These are phyloP conservation scores for Lentinula lateritia DNA, from an alignment of 768 basidiomycete species.

Conservation along the genomic window DNA sequence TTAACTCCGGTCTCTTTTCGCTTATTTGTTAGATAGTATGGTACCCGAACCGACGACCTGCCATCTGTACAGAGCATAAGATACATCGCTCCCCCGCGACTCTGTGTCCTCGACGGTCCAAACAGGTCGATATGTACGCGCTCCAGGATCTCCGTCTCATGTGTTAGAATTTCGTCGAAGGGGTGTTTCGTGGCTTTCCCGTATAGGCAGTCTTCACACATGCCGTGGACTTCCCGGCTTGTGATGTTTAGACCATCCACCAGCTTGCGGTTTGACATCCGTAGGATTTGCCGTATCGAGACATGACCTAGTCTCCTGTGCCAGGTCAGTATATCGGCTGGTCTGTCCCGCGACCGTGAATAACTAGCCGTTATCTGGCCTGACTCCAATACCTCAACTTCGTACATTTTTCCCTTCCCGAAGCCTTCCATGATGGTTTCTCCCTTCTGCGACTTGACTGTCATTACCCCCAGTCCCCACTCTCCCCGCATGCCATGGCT, in stretches of 20 bases:
- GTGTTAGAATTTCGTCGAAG: conserved; percentile 15
- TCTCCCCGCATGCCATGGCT: neutral
- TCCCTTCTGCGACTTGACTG: neutral
- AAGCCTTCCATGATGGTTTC: neutral
- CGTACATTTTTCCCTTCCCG: neutral
- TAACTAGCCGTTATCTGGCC: neutral
- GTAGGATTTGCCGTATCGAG: neutral
- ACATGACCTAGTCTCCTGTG: neutral
- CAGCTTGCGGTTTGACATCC: neutral
- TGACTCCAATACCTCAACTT: neutral
- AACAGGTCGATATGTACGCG: conserved; percentile 19
- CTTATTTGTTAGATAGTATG: conserved; percentile 19
- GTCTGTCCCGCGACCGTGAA: neutral
- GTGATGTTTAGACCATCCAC: neutral
- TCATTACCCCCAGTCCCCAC: neutral
- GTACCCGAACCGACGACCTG: conserved; percentile 8
- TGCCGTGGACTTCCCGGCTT: neutral
- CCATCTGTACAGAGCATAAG: conserved; percentile 21
- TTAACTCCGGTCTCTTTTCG: conserved; percentile 11
- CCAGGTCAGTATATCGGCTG: neutral
- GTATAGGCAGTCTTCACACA: conserved; percentile 22
- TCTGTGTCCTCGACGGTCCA: conserved; percentile 15
- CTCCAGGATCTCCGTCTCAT: conserved; percentile 13
- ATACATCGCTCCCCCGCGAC: conserved; percentile 13
- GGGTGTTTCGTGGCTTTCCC: conserved; percentile 16